A percentile compares a stretch with the other conserved stretches of the same genome.
These are phyloP conservation scores for Penicillium daleae DNA, from an alignment of 495 filamentous ascomycete genomes.

Conservation along the genomic window DNA sequence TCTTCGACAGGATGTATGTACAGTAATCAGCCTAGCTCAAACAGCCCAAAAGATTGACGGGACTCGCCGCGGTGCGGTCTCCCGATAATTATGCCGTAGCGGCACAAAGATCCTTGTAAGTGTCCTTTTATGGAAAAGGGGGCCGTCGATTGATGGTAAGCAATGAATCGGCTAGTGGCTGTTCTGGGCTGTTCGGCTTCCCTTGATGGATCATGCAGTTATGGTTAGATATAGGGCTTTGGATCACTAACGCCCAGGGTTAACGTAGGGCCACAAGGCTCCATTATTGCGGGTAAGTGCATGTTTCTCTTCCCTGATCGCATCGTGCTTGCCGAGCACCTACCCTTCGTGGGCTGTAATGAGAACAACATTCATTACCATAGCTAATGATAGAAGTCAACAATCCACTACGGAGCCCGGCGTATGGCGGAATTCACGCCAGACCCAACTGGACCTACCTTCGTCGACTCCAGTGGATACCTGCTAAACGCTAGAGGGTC, in stretches of 20 bases:
- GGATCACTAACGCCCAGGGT: background rate
- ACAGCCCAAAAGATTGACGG: background rate
- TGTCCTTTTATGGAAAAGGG: background rate
- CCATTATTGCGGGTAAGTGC: constrained; percentile 31
- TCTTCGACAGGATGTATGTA: too few relatives aligned
- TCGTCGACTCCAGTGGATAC: background rate
- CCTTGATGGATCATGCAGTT: background rate
- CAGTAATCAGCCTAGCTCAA: background rate
- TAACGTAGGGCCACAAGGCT: constrained; percentile 16
- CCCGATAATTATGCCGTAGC: constrained; percentile 11
- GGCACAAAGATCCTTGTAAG: background rate
- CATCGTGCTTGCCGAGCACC: background rate
- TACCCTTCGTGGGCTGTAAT: background rate
- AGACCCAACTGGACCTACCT: constrained; percentile 11
- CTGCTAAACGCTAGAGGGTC: background rate
- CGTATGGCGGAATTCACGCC: constrained; percentile 24
- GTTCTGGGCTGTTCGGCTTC: background rate
- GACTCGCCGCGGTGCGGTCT: constrained; percentile 20
- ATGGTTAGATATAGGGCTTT: background rate
- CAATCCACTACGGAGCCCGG: constrained; percentile 17
- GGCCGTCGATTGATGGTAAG: background rate
- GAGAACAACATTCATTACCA: background rate
- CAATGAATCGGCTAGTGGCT: background rate
- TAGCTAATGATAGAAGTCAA: background rate
- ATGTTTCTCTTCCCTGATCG: constrained; percentile 3